Evolutionary conservation across 2,329 filamentous ascomycete species (phyloP).

Genomic region (Penicillium sp.): DNA sequence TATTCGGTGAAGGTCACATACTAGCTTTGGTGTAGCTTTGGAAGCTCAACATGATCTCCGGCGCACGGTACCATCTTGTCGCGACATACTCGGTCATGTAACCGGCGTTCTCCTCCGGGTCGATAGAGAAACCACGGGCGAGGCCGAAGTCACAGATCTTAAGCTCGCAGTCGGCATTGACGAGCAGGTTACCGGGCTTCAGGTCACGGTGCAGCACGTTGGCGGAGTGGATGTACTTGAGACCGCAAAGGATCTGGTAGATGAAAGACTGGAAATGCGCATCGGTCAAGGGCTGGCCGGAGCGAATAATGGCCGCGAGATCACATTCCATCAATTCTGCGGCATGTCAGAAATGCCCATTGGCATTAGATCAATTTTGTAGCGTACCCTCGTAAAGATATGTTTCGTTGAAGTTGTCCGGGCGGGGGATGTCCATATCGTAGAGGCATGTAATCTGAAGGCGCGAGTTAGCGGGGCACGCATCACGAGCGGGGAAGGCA

Average conservation of each 20-base stretch:
- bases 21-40: conserved; percentile 99
- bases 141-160: conserved; percentile 99
- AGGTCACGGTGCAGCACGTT: conserved; percentile 96
- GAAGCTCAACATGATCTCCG: conserved; percentile 99
- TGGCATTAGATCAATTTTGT: background rate
- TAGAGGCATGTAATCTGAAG: conserved; percentile 93
- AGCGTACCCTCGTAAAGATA: conserved; percentile 93
- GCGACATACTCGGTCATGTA: conserved; percentile 99
- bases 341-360: conserved; percentile 9
- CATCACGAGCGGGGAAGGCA: background rate
- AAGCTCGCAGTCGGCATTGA: conserved; percentile 98
- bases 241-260: conserved; percentile 97
- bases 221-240: conserved; percentile 99
- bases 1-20: conserved; percentile 54
- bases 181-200: conserved; percentile 94
- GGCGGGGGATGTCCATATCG: conserved; percentile 98
- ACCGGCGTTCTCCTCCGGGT: conserved; percentile 95
- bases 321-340: conserved; percentile 99
- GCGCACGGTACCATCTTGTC: conserved; percentile 96
- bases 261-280: conserved; percentile 99
- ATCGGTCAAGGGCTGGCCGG: conserved; percentile 93
- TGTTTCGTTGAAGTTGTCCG: conserved; percentile 97
- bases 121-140: conserved; percentile 92
- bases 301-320: conserved; percentile 94
- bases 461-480: conserved; percentile 37